phyloP scores from a whole-genome alignment of 2,329 filamentous ascomycete genomes.

The Apiospora saccharicola region DNA sequence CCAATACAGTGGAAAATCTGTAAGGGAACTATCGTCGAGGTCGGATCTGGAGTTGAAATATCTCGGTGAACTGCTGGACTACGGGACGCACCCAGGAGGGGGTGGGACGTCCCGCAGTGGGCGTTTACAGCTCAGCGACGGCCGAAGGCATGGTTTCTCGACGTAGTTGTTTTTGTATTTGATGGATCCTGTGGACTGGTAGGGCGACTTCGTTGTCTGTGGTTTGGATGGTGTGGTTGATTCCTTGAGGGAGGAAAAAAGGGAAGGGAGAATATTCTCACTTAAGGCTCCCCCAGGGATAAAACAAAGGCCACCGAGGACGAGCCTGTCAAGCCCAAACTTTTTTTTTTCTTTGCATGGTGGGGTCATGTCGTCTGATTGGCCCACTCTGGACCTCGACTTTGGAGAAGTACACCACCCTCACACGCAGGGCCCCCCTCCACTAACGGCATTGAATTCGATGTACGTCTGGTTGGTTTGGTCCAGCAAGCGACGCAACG shows the following conservation, averaged over 20 bases:
- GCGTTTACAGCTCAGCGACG: constrained; percentile 91
- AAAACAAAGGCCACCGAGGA: constrained; percentile 30
- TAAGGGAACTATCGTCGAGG: constrained; percentile 72
- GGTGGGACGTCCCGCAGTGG: constrained; percentile 75
- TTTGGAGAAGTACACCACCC: constrained; percentile 26
- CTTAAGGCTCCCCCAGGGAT: constrained; percentile 35
- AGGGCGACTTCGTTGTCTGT: constrained; percentile 73
- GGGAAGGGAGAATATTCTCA: constrained; percentile 1
- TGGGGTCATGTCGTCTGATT: constrained; percentile 39
- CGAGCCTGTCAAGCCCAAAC: constrained; percentile 30
- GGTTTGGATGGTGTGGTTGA: constrained; percentile 44
- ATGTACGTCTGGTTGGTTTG: constrained; percentile 30
- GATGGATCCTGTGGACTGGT: constrained; percentile 46
- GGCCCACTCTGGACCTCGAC: constrained; percentile 27
- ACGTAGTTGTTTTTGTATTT: constrained; percentile 65
- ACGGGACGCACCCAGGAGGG: constrained; percentile 65
- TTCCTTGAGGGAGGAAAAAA: constrained; percentile 43
- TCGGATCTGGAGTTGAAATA: constrained; percentile 64
- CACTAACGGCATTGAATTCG: constrained; percentile 10
- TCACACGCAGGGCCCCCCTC: background rate
- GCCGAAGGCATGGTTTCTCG: constrained; percentile 77
- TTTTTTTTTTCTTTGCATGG: constrained; percentile 36
- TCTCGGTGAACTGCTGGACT: constrained; percentile 89
- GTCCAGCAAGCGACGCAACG: background rate
- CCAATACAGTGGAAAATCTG: constrained; percentile 59